These are phyloP conservation scores for Climacium dendroides DNA, from an alignment of 225 moss, liverwort and hornwort species.

Conservation along the genomic window DNA sequence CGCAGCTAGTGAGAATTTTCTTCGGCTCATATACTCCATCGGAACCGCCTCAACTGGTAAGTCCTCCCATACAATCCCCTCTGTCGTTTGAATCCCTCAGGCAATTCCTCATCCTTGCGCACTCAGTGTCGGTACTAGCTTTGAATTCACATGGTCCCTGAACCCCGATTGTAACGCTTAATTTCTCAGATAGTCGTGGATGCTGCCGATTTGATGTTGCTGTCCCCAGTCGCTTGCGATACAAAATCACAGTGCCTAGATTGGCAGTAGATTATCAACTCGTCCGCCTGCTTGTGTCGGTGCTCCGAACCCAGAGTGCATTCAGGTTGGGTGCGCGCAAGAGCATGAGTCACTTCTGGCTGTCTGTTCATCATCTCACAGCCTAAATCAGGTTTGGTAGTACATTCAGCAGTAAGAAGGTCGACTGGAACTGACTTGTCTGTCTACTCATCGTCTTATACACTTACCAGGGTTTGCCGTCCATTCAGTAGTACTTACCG, in stretches of 20 bases:
- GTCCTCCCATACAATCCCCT: background rate
- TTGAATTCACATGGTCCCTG: background rate
- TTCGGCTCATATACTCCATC: background rate
- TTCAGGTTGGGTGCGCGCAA: too few species aligned
- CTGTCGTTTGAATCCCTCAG: background rate
- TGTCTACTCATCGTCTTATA: too few species aligned
- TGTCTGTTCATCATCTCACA: too few species aligned
- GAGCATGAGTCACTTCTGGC: background rate
- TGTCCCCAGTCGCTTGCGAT: background rate
- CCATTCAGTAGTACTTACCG: too few species aligned
- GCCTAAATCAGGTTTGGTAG: background rate
- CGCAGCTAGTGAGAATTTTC: background rate
- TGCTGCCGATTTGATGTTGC: too few species aligned
- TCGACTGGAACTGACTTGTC: background rate
- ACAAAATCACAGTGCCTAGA: background rate
- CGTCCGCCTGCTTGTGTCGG: background rate
- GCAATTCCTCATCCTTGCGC: background rate
- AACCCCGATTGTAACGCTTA: background rate
- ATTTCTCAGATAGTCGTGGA: too few species aligned
- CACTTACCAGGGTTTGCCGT: background rate
- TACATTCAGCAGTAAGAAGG: background rate
- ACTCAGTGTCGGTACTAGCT: background rate
- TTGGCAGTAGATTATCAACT: background rate
- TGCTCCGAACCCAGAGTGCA: background rate
- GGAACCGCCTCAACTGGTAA: background rate